These are phyloP conservation scores for Smittium culicis DNA, from an alignment of 371 early-diverging fungal genomes.

Conservation along the genomic window DNA sequence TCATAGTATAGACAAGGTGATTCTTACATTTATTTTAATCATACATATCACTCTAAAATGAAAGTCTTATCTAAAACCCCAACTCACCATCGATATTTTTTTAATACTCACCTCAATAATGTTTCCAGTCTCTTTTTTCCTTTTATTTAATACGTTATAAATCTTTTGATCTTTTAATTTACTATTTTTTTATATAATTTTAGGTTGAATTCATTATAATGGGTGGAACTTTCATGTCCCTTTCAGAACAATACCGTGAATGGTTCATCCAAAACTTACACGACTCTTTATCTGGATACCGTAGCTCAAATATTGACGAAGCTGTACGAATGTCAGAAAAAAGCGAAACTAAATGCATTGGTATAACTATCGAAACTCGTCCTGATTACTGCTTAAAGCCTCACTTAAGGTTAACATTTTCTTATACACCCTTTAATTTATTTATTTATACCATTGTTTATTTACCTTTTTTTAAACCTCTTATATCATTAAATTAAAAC, in stretches of 20 bases:
- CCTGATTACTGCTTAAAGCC: conserved; percentile 98
- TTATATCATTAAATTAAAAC: too few relatives aligned
- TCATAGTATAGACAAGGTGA: conserved; percentile 97
- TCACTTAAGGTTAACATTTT: conserved; percentile 54
- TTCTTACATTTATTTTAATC: conserved; percentile 39
- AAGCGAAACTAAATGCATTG: conserved; percentile 95
- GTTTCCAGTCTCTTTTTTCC: too few relatives aligned
- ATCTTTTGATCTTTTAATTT: too few relatives aligned
- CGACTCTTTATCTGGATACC: conserved; percentile 93
- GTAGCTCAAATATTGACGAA: conserved; percentile 87
- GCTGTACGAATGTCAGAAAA: conserved; percentile 94
- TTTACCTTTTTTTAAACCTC: too few relatives aligned
- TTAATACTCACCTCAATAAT: too few relatives aligned
- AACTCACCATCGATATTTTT: too few relatives aligned
- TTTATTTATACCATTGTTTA: too few relatives aligned
- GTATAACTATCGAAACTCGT: conserved; percentile 99
- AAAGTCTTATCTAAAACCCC: too few relatives aligned
- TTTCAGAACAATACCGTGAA: conserved; percentile 89
- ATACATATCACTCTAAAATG: too few relatives aligned
- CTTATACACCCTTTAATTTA: too few relatives aligned
- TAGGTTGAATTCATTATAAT: conserved; percentile 62
- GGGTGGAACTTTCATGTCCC: conserved; percentile 99
- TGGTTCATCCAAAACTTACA: conserved; percentile 97
- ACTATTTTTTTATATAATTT: too few relatives aligned
- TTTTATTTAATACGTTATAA: too few relatives aligned